phyloP scores from a whole-genome alignment of 225 moss, liverwort and hornwort species.

The Sphagnum tenellum region DNA sequence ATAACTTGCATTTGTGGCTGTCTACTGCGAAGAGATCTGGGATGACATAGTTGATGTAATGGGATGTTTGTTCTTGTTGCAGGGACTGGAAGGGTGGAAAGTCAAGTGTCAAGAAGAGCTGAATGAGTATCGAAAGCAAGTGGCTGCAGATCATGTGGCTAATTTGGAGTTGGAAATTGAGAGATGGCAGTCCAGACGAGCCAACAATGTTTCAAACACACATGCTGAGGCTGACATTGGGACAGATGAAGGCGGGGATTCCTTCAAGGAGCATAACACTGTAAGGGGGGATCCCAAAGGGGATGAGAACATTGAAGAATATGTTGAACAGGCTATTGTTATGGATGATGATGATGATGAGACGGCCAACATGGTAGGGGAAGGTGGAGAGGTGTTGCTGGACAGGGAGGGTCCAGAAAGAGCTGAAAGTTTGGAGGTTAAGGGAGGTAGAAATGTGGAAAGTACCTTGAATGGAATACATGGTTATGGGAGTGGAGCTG shows the following conservation, averaged over 20 bases:
- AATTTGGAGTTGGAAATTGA: conserved; percentile 85
- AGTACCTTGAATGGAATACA: conserved; percentile 51
- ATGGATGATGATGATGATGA: conserved; percentile 41
- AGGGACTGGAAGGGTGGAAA: conserved; percentile 85
- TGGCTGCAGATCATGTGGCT: conserved; percentile 61
- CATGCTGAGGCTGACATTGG: conserved; percentile 31
- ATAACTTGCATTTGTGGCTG: too few species aligned
- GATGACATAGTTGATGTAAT: too few species aligned
- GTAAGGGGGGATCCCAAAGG: conserved; percentile 20
- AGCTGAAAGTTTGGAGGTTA: conserved; percentile 19
- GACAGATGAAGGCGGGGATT: conserved; percentile 23
- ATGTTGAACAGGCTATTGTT: conserved; percentile 36
- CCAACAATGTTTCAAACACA: conserved; percentile 22
- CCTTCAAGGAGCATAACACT: conserved; percentile 20
- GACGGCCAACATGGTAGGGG: conserved; percentile 24
- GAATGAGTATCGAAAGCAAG: conserved; percentile 63
- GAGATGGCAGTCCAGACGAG: conserved; percentile 70
- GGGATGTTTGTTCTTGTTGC: conserved; percentile 3
- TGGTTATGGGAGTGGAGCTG: conserved; percentile 45
- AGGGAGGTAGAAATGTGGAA: conserved; percentile 35
- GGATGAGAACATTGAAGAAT: conserved; percentile 48
- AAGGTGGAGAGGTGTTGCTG: conserved; percentile 29
- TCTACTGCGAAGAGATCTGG: too few species aligned
- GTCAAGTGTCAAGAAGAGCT: conserved; percentile 63
- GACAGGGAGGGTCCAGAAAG: conserved; percentile 27